These are phyloP conservation scores for Plasmodium berghei DNA, from an alignment of 169 alveolate genomes.

Conservation along the genomic window DNA sequence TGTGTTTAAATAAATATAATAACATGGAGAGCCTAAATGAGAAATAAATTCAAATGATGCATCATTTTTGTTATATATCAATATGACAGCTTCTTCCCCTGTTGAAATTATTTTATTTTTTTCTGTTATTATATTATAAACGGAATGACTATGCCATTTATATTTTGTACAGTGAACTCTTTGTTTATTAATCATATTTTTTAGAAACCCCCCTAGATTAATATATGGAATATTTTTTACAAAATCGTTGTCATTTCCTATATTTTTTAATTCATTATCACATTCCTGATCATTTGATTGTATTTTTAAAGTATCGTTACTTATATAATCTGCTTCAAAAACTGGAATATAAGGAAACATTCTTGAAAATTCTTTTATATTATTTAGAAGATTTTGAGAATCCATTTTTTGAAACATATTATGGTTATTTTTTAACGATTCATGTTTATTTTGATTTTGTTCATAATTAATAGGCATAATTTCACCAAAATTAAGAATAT, in stretches of 20 bases:
- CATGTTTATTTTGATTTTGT: not conserved
- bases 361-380: not conserved
- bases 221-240: slow-evolving; percentile 18
- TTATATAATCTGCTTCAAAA: slow-evolving; percentile 18
- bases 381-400: not conserved
- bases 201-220: not conserved
- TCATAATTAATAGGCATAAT: not conserved
- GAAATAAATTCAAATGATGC: slow-evolving; percentile 21
- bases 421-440: not conserved
- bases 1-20: slow-evolving; percentile 28
- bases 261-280: not conserved
- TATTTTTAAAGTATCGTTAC: not conserved
- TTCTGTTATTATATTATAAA: slow-evolving; percentile 24
- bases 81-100: slow-evolving; percentile 62
- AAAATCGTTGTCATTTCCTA: not conserved
- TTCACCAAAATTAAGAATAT: slow-evolving; percentile 23
- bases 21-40: slow-evolving; percentile 62
- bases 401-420: not conserved
- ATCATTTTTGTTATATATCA: slow-evolving; percentile 30
- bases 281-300: not conserved
- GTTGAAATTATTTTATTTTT: slow-evolving; percentile 19
- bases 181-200: slow-evolving; percentile 15
- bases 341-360: not conserved
- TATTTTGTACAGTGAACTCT: slow-evolving; percentile 14
- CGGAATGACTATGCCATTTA: slow-evolving; percentile 67